phyloP scores from a whole-genome alignment of 1,139 yeast genomes.

The Pichia inconspicua region DNA sequence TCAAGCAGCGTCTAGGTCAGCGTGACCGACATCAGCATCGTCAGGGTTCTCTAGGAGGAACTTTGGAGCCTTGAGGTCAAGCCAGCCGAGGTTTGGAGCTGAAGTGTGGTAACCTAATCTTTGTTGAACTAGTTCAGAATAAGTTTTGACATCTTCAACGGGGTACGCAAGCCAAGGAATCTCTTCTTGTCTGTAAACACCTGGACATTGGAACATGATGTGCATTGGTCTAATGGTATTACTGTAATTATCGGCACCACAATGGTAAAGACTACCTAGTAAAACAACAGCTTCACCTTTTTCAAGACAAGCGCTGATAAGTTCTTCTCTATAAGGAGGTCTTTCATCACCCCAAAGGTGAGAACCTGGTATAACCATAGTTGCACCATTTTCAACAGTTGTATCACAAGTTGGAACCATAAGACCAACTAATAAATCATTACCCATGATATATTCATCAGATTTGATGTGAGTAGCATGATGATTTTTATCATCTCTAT shows the following conservation, averaged over 20 bases:
- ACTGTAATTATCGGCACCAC: constrained; percentile 14
- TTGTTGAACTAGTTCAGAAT: constrained; percentile 9
- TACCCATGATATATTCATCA: constrained; percentile 13
- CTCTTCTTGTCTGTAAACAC: constrained; percentile 15
- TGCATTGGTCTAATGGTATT: constrained; percentile 14
- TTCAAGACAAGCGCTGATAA: constrained; percentile 12
- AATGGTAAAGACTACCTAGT: constrained; percentile 15
- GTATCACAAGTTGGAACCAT: constrained; percentile 22
- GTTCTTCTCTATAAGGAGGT: constrained; percentile 13
- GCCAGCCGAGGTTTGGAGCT: constrained; percentile 17
- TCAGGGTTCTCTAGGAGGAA: constrained; percentile 3
- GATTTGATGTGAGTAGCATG: constrained; percentile 20
- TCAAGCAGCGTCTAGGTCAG: constrained; percentile 13
- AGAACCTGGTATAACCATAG: constrained; percentile 25
- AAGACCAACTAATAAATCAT: constrained; percentile 22
- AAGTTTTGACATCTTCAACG: constrained; percentile 14
- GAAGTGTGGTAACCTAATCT: constrained; percentile 13
- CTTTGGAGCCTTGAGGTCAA: constrained; percentile 14
- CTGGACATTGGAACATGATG: constrained; percentile 15
- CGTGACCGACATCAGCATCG: constrained; percentile 9
- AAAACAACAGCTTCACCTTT: constrained; percentile 15
- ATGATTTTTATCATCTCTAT: constrained; percentile 25
- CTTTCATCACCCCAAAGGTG: constrained; percentile 23
- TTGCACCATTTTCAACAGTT: constrained; percentile 26
- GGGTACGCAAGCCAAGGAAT: constrained; percentile 12